Evolutionary conservation across 169 alveolate genomes (phyloP).

Genomic region (Babesia caballi): DNA sequence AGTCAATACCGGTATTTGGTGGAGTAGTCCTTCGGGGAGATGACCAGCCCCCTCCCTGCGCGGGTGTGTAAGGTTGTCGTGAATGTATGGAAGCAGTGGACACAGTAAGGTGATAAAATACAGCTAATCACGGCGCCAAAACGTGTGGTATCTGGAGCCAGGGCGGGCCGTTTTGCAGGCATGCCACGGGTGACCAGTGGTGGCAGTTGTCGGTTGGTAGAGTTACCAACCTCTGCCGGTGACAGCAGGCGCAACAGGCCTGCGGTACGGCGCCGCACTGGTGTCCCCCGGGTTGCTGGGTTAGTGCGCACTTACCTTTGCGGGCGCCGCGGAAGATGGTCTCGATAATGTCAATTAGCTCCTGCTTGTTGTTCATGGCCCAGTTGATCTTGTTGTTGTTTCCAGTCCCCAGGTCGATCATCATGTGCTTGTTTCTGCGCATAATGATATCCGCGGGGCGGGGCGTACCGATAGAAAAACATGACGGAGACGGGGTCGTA

Average conservation of each 20-base stretch:
- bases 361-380: slow-evolving; percentile 96
- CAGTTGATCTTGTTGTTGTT: slow-evolving; percentile 97
- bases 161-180: too few species aligned
- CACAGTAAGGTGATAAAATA: slow-evolving; percentile 3
- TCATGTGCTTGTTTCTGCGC: slow-evolving; percentile 95
- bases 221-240: too few species aligned
- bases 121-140: too few species aligned
- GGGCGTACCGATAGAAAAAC: slow-evolving; percentile 90
- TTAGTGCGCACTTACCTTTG: slow-evolving; percentile 94
- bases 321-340: slow-evolving; percentile 96
- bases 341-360: slow-evolving; percentile 95
- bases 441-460: neutral
- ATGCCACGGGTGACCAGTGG: too few species aligned
- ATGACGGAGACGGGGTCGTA: slow-evolving; percentile 97
- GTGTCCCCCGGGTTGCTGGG: too few species aligned
- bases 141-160: too few species aligned
- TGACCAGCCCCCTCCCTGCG: slow-evolving; percentile 90
- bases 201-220: too few species aligned
- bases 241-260: too few species aligned
- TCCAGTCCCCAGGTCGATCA: slow-evolving; percentile 99
- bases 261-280: too few species aligned
- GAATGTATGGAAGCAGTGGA: too few species aligned
- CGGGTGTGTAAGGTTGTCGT: neutral
- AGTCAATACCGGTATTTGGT: slow-evolving; percentile 90
- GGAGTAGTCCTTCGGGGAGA: slow-evolving; percentile 95